Evolutionary conservation across 495 filamentous ascomycete genomes (phyloP), one percentile per base, ranked within the genome.

Genomic region (Aspergillus hancockii): DNA sequence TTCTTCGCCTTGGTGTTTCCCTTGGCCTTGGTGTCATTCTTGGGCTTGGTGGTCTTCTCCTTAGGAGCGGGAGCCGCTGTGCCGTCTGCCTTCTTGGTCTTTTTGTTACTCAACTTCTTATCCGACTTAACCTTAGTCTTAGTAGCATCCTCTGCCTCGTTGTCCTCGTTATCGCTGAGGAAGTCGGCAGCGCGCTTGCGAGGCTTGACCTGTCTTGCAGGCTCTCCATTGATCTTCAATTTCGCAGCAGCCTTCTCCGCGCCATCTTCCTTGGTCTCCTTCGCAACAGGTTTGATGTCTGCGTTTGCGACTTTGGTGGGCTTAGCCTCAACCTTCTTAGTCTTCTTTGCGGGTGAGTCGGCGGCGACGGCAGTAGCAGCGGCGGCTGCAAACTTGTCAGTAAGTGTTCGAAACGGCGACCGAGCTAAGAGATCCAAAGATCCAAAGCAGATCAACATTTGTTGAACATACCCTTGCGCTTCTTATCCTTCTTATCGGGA

Each of bases 401-500:
- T 57, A 52, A 40, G 38, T n/a, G 38, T n/a, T n/a, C n/a, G n/a
- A 14, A 16, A 41, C 38, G 38, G 16, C 32, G 32, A 14, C 2
- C 32, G 9, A 36, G 32, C 9, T 36, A 36, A 36, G n/a, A 18
- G n/a, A 6, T 41, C 36, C 13, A 31, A 50, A 55, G 22, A 38
- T 28, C 54, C 60, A 60, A 23, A 50, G 1, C 31, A 54, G 57
- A 25, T n/a, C n/a, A n/a, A n/a, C n/a, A n/a, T n/a, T n/a, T n/a
- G 7, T 49, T 41, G 19, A 40, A 72, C 76, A 54, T 79, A 90
- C 90, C 82, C 79, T 90, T 92, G 68, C 86, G 80, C 78, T 91
- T 91, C 68, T 85, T 89, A 57, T 78, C 79, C 60, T 86, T 87
- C 58, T 82, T 79, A 67, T 88, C 88, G 53, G 86, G 82, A 32